Evolutionary conservation across 306 rosid genomes (phyloP).

Genomic region (Dryas alaskensis): DNA sequence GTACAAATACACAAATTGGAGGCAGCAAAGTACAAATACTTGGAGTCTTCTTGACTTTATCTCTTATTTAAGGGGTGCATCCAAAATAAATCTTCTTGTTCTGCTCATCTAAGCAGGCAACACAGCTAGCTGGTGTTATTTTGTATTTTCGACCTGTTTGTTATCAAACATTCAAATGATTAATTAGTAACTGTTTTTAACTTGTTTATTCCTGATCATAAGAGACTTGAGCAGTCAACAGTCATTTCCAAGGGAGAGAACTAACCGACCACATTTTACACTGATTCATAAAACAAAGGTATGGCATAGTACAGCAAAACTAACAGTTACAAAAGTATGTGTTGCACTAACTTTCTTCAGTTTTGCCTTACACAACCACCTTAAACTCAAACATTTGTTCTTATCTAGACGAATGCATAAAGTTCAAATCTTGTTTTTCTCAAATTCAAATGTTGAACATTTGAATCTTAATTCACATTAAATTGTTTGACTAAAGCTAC

Average conservation of each 20-base stretch:
- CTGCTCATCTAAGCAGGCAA: not conserved
- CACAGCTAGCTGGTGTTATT: constrained; percentile 24
- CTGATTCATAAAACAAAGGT: not conserved
- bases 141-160: too few relatives aligned
- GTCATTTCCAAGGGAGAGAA: not conserved
- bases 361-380: not conserved
- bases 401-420: not conserved
- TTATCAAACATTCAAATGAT: too few relatives aligned
- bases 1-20: not conserved
- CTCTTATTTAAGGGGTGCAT: not conserved
- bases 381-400: not conserved
- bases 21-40: not conserved
- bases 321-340: not conserved
- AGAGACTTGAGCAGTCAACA: not conserved
- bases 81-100: not conserved
- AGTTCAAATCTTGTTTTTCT: not conserved
- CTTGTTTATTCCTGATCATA: not conserved
- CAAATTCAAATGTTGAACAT: not conserved
- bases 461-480: not conserved
- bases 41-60: not conserved
- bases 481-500: not conserved
- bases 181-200: too few relatives aligned
- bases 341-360: not conserved
- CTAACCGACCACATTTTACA: not conserved
- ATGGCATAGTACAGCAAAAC: not conserved